Evolutionary conservation across 2,329 filamentous ascomycete genomes (phyloP), one percentile per base, ranked within the genome.

Genomic region (Botrytis sinoallii): DNA sequence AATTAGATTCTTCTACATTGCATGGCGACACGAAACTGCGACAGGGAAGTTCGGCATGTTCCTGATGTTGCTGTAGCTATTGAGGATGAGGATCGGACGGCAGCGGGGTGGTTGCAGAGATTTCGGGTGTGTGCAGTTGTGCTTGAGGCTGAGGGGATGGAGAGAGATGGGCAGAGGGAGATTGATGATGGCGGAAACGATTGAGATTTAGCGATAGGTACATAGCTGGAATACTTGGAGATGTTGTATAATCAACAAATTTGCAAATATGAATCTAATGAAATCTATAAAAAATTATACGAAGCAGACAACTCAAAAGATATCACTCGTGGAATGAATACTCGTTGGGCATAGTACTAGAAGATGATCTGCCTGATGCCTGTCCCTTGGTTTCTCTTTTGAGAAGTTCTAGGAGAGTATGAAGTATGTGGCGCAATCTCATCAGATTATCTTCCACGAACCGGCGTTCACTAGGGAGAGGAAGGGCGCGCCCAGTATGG

Each of bases 11-110:
- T 25, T 38, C 32, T 52, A 20, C 35, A 59, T 29, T 67, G n/a
- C 35, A 67, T 40, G n/a, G 61, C 25, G 7, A 44, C 46, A 72
- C 71, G 14, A 44, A 29, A 29, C 32, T 29, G 35, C 8, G 65
- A 57, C 63, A 72, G 52, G 71, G 71, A 38, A 68, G 48, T 60
- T 72, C 71, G 71, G 71, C n/a, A 72, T 44, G 63, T 68, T 72
- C 70, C 70, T 66, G 48, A 66, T 42, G 25, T 29, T 61, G n/a
- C 61, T 65, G 70, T 64, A 29, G 32, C 35, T 16, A 71, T 42
- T 48, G 70, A 42, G 40, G 25, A 55, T 10, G 65, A 68, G 48
- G 66, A 71, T 71, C 68, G 57, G 68, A 71, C 68, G 68, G 71
- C 42, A 57, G 57, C 25, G 42, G 71, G 65, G 32, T 59, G 40